Conservation (phyloP, 1,284 basidiomycete species). For the Flammula alnicola region DNA sequence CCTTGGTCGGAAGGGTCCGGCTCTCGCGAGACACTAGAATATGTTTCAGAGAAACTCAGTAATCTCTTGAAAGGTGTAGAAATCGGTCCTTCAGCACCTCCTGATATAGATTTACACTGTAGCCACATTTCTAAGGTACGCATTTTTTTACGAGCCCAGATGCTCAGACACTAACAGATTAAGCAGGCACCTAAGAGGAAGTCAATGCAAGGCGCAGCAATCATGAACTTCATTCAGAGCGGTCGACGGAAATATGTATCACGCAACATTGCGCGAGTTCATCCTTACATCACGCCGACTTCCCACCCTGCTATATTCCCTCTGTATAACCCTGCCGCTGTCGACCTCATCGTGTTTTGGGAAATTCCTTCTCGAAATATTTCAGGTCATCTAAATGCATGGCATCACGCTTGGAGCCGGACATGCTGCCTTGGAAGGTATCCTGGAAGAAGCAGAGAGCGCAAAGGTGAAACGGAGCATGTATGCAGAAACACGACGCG, state of each 20-base stretch:
- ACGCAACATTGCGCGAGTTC: slow-evolving; percentile 44
- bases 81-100: slow-evolving; percentile 50
- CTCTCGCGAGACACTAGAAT: slow-evolving; percentile 49
- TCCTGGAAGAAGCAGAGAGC: slow-evolving; percentile 60
- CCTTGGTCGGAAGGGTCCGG: slow-evolving; percentile 43
- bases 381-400: slow-evolving; percentile 62
- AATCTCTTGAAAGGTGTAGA: slow-evolving; percentile 56
- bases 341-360: slow-evolving; percentile 82
- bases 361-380: slow-evolving; percentile 60
- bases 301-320: slow-evolving; percentile 73
- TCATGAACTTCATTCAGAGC: slow-evolving; percentile 53
- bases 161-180: neutral
- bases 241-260: slow-evolving; percentile 49
- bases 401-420: slow-evolving; percentile 69
- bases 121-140: slow-evolving; percentile 54
- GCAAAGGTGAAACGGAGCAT: slow-evolving; percentile 80
- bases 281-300: slow-evolving; percentile 65
- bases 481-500: slow-evolving; percentile 86
- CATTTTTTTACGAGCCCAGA: neutral
- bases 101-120: slow-evolving; percentile 57
- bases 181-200: slow-evolving; percentile 15
- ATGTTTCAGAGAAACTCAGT: slow-evolving; percentile 56
- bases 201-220: slow-evolving; percentile 34
- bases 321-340: slow-evolving; percentile 70
- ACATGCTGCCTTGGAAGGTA: slow-evolving; percentile 63